Base-by-base conservation (phyloP, 176 grass and related monocot genomes). In the Poa annua region DNA sequence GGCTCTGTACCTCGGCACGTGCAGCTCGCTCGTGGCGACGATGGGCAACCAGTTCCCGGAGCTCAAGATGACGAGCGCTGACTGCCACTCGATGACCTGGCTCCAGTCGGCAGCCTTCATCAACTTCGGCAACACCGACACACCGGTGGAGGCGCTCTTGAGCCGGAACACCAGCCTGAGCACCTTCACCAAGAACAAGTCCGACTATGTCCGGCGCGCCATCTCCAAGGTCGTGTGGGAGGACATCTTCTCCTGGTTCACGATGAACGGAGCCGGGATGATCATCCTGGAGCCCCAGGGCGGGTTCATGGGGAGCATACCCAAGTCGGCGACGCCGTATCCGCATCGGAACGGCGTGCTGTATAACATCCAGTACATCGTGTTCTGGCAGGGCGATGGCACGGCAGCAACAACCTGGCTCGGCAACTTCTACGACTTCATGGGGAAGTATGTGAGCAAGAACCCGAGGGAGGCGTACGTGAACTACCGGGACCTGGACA, bases 61-160 rank as follows among this genome's bases (percentile, higher is more conserved):
- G 50, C 83, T 92, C 7, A 4, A 53, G 3, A 41, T 80, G 83
- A 82, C 67, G 41, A n/a, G n/a, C 61, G 51, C 56, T 2, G 86
- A 92, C 68, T 88, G 86, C 86, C 76, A 8, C 0, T 61, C 82
- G 49, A 88, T 92, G 83, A 92, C 16, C 10, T 92, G 90, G 90
- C 21, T 88, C 17, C 5, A 92, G 41, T 88, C 86, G 3, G 48
- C 7, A 0, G 56, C 21, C 15, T 79, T 66, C 73, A 52, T 88
- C 74, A 17, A 45, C 26, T 36, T 10, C 33, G 20, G 66, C 14
- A 63, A 72, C 77, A 61, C 38, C 8, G 1, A 7, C 57, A 48
- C 29, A 45, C 76, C 81, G 11, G 33, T 59, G 6, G 67, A 80
- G 74, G n/a, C 42, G 6, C 67, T 92, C 4, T 84, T 92, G 1